Conservation (phyloP, 495 filamentous ascomycete genomes). For the Hypoxylon rickii region DNA sequence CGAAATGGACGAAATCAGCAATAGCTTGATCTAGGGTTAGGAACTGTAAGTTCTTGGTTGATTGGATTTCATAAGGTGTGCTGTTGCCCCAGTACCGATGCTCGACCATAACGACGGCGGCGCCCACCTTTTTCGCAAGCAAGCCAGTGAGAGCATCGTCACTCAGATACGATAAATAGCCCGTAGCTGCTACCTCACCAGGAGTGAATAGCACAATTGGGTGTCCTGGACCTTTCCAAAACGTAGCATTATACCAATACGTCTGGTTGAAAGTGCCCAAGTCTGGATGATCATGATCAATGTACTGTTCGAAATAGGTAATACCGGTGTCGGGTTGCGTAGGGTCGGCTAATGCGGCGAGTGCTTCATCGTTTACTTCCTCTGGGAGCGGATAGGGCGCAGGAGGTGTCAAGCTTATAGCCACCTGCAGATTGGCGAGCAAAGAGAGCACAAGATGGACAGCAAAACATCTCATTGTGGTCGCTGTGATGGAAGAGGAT, state of each 20-base stretch:
- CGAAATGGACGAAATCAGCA: constrained; percentile 63
- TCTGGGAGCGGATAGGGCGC: constrained; percentile 7
- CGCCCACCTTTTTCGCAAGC: constrained; percentile 56
- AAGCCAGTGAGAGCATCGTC: constrained; percentile 54
- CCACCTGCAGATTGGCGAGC: constrained; percentile 3
- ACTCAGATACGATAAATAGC: constrained; percentile 57
- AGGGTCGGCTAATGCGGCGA: constrained; percentile 24
- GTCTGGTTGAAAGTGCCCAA: constrained; percentile 61
- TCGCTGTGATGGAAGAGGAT: no score
- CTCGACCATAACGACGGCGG: constrained; percentile 59
- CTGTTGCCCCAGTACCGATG: constrained; percentile 59
- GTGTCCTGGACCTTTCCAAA: constrained; percentile 57
- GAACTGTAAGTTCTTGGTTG: constrained; percentile 60
- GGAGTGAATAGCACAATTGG: constrained; percentile 61
- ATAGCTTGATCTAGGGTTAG: constrained; percentile 63
- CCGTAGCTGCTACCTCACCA: constrained; percentile 55
- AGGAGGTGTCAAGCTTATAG: constrained; percentile 14
- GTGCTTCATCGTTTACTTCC: constrained; percentile 6
- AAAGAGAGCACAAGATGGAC: constrained; percentile 2
- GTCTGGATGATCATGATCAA: constrained; percentile 58
- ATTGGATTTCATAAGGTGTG: constrained; percentile 59
- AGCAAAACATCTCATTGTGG: constrained; percentile 4
- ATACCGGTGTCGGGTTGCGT: constrained; percentile 7
- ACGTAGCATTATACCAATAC: constrained; percentile 56
- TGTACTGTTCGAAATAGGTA: constrained; percentile 52